Percentiles rank a stretch among this genome's conserved stretches.
Evolutionary conservation across 768 basidiomycete species (phyloP).

Genomic region (Tylopilus cervinicoccineus): DNA sequence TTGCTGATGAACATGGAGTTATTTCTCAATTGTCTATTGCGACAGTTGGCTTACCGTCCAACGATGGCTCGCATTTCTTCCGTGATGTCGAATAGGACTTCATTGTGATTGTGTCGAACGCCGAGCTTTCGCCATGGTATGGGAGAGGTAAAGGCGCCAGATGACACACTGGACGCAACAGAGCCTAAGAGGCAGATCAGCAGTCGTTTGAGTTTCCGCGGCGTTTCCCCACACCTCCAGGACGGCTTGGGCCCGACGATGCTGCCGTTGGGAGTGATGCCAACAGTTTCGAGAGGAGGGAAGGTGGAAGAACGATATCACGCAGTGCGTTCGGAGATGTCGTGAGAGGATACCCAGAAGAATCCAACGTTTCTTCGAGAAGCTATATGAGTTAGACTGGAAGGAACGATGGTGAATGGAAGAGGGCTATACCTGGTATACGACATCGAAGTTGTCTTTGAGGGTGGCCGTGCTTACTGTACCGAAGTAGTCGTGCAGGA

Average conservation of each 20-base stretch:
- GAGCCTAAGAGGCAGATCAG: constrained; percentile 18
- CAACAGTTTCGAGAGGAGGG: constrained; percentile 72
- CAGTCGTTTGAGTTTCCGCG: background rate
- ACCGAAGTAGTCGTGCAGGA: constrained; percentile 84
- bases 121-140: constrained; percentile 93
- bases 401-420: background rate
- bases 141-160: constrained; percentile 72
- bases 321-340: constrained; percentile 86
- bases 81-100: constrained; percentile 88
- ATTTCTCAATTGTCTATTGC: background rate
- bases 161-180: constrained; percentile 34
- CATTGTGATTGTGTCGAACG: constrained; percentile 79
- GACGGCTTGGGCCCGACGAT: constrained; percentile 24
- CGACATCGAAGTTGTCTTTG: constrained; percentile 91
- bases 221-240: constrained; percentile 21
- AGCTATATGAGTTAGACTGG: constrained; percentile 45
- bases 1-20: constrained; percentile 40
- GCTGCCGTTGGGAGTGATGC: constrained; percentile 31
- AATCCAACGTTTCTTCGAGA: constrained; percentile 92
- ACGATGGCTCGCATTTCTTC: constrained; percentile 66
- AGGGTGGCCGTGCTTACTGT: constrained; percentile 74
- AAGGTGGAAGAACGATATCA: constrained; percentile 91
- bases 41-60: constrained; percentile 22
- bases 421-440: constrained; percentile 69
- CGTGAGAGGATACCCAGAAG: constrained; percentile 88